Base-by-base conservation (phyloP, 345 rosid species). In the Sonneratia alba region DNA sequence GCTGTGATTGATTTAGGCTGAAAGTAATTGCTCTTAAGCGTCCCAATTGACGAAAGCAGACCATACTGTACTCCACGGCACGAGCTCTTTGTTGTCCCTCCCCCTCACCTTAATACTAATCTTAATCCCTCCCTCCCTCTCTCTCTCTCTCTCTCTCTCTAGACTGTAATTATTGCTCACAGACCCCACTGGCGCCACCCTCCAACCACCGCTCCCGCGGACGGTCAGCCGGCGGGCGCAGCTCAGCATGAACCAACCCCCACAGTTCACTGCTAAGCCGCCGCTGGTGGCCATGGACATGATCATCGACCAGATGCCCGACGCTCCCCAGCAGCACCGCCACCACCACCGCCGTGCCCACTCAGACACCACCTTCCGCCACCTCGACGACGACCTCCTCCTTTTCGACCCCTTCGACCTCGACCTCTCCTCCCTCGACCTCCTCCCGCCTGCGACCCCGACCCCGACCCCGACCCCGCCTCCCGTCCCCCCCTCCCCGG, bases 281-380 rank as follows among this genome's bases (percentile, higher is more conserved):
- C 56, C 64, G 38, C 70, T 38, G 19, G 40, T 37, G 15, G 55
- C 61, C 16, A 45, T 15, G 67, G 70, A 45, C 47, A 65, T 69
- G 68, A 74, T 74, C 73, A 79, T 91, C 66, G 90, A 89, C 64
- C 87, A 79, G 77, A 93, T 88, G 91, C 81, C 94, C 4, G 92
- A 88, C 67, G 79, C 83, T 16, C 87, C 88, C 6, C 88, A 80
- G 62, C 85, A 79, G 67, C 87, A 88, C 1, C 78, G 86, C 66
- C 77, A 86, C 78, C 89, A 82, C 73, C 98, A 93, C 86, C 45
- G 97, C 24, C 80, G 98, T 63, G 96, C 97, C 22, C 92, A 86
- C 80, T 92, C 97, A 56, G 94, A 92, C 71, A 90, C 88, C 67
- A 76, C 92, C 70, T 92, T 87, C 85, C 88, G 93, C 76, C 80